Evolutionary conservation across 2,329 filamentous ascomycete species (phyloP).

Genomic region (Penicillium sp.): DNA sequence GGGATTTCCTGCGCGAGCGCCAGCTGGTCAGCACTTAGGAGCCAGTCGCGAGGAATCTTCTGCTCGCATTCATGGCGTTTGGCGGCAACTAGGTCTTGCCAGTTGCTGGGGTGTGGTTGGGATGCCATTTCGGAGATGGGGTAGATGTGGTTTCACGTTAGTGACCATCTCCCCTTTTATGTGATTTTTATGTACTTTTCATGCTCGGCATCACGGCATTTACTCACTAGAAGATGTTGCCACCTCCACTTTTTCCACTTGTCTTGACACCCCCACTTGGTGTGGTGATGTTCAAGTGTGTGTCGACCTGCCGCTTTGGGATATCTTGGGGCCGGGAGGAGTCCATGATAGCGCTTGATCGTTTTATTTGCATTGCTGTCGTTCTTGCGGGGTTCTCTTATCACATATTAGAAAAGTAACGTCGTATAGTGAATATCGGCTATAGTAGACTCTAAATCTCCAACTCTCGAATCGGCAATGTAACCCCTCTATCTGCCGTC

Average conservation of each 20-base stretch:
- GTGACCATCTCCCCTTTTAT: not conserved
- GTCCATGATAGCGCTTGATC: not conserved
- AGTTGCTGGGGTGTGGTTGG: conserved; percentile 10
- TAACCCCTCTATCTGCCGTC: not conserved
- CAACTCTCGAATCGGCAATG: not conserved
- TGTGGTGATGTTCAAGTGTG: not conserved
- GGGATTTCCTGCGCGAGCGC: conserved; percentile 2
- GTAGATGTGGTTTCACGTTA: not conserved
- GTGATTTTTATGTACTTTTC: not conserved
- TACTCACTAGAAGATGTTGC: not conserved
- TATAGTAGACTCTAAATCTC: not conserved
- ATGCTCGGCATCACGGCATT: not conserved
- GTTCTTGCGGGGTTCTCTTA: not conserved
- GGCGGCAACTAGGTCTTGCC: conserved; percentile 23
- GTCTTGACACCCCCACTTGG: not conserved
- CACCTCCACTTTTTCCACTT: not conserved
- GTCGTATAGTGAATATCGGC: not conserved
- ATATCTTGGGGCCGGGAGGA: not conserved
- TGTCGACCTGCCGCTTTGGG: conserved; percentile 22
- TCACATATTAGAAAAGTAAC: not conserved
- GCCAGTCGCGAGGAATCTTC: conserved; percentile 39
- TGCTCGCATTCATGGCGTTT: conserved; percentile 33
- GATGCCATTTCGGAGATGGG: conserved; percentile 2
- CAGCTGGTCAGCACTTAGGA: conserved; percentile 18
- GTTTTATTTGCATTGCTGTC: too few relatives aligned